Evolutionary conservation across 768 basidiomycete genomes (phyloP).

Genomic region (Pilatotrama ljubarskyi): DNA sequence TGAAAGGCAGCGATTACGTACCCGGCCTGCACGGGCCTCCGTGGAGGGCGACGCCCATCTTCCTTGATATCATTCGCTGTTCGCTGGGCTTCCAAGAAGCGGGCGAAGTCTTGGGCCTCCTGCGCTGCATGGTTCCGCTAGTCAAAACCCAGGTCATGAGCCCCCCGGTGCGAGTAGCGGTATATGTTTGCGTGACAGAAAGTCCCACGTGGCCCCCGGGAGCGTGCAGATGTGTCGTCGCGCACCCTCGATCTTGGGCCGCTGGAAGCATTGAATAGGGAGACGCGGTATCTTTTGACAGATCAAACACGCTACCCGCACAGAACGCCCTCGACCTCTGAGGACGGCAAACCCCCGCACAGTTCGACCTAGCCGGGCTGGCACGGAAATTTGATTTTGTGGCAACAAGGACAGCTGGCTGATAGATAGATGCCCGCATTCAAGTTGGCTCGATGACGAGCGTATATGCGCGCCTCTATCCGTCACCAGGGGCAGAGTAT

Average conservation of each 20-base stretch:
- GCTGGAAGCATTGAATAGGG: neutral
- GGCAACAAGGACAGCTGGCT: conserved; percentile 16
- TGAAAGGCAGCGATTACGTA: conserved; percentile 19
- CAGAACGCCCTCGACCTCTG: neutral
- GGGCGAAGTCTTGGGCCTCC: neutral
- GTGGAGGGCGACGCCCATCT: conserved; percentile 7
- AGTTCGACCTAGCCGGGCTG: conserved; percentile 4
- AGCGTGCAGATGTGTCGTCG: neutral
- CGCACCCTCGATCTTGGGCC: conserved; percentile 4
- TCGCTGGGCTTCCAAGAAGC: conserved; percentile 16
- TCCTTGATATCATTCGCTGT: conserved; percentile 13
- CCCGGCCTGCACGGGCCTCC: conserved; percentile 14
- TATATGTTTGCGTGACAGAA: neutral
- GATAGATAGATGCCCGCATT: conserved; percentile 11
- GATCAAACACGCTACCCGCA: conserved; percentile 7
- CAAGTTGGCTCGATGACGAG: conserved; percentile 1
- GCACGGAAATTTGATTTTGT: conserved; percentile 16
- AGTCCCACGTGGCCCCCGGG: neutral
- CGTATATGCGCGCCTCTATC: neutral
- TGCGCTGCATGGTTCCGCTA: neutral
- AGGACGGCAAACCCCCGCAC: conserved; percentile 16
- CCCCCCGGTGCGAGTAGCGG: neutral
- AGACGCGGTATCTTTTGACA: conserved; percentile 7
- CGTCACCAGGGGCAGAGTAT: neutral
- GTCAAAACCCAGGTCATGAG: conserved; percentile 10